Evolutionary conservation across 495 filamentous ascomycete species (phyloP).

Genomic region (Umbilicaria muhlenbergii): DNA sequence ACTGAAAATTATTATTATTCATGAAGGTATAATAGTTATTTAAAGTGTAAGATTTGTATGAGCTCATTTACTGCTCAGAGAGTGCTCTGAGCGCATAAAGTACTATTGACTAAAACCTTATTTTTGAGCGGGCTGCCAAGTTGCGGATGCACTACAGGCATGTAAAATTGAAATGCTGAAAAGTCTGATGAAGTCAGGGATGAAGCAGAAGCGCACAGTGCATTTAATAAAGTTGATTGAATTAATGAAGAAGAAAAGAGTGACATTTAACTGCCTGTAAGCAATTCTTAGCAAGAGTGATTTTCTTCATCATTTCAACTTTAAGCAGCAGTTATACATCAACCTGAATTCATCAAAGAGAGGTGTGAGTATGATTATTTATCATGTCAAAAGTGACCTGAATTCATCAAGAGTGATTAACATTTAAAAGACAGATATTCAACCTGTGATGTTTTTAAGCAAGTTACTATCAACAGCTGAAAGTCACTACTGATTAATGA

Average conservation of each 20-base stretch:
- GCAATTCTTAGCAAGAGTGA: not conserved
- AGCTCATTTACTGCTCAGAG: no score
- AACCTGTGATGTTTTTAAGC: conserved; percentile 4
- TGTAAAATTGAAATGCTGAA: not conserved
- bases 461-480: not conserved
- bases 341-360: conserved; percentile 1
- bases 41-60: no score
- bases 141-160: no score
- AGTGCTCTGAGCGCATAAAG: no score
- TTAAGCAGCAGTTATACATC: not conserved
- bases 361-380: not conserved
- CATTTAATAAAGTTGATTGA: no score
- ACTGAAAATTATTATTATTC: no score
- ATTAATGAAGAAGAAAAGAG: no score
- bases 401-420: not conserved
- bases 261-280: not conserved
- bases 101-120: no score
- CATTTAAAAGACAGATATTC: not conserved
- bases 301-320: conserved; percentile 1
- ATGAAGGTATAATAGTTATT: no score
- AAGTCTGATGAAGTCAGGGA: not conserved
- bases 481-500: conserved; percentile 3
- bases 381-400: not conserved
- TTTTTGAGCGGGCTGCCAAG: no score
- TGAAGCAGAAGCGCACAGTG: not conserved